Conservation (phyloP, 2,329 filamentous ascomycete species). For the Nigrospora sphaerica region DNA sequence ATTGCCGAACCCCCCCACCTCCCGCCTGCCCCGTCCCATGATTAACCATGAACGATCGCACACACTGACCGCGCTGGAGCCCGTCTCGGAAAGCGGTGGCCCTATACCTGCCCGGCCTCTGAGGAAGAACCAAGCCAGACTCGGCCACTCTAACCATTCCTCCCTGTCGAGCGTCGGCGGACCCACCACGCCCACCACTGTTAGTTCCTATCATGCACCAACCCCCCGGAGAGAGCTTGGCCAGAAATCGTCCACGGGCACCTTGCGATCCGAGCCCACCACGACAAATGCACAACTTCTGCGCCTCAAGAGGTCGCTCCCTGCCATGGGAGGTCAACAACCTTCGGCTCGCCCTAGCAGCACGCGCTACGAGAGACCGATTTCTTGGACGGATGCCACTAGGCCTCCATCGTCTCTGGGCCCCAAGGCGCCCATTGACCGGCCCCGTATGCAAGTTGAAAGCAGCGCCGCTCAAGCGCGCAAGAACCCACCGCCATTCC, state of each 20-base stretch:
- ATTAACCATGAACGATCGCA: slow-evolving; percentile 58
- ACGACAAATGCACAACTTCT: slow-evolving; percentile 60
- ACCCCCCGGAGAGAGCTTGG: slow-evolving; percentile 56
- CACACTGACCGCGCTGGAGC: slow-evolving; percentile 73
- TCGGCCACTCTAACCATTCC: slow-evolving; percentile 63
- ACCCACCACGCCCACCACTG: slow-evolving; percentile 51
- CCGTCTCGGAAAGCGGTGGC: slow-evolving; percentile 83
- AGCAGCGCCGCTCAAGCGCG: slow-evolving; percentile 44
- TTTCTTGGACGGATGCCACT: slow-evolving; percentile 47
- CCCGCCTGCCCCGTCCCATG: slow-evolving; percentile 74
- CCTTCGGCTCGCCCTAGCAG: slow-evolving; percentile 41
- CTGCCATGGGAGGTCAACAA: slow-evolving; percentile 42
- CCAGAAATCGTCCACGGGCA: slow-evolving; percentile 45
- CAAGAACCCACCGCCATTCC: slow-evolving; percentile 64
- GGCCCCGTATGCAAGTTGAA: slow-evolving; percentile 41
- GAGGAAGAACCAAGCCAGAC: slow-evolving; percentile 58
- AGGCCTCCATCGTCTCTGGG: slow-evolving; percentile 47
- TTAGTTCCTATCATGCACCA: slow-evolving; percentile 43
- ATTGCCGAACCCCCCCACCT: slow-evolving; percentile 37
- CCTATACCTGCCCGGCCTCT: slow-evolving; percentile 50
- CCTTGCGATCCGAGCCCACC: slow-evolving; percentile 51
- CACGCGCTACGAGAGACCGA: slow-evolving; percentile 48
- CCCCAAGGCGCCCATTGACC: slow-evolving; percentile 67
- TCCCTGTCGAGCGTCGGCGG: slow-evolving; percentile 59
- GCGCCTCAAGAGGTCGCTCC: slow-evolving; percentile 58